Percentiles rank a stretch among this genome's conserved stretches.
These are phyloP conservation scores for Heterobasidion annosum DNA, from an alignment of 1,284 basidiomycete genomes.

Conservation along the genomic window DNA sequence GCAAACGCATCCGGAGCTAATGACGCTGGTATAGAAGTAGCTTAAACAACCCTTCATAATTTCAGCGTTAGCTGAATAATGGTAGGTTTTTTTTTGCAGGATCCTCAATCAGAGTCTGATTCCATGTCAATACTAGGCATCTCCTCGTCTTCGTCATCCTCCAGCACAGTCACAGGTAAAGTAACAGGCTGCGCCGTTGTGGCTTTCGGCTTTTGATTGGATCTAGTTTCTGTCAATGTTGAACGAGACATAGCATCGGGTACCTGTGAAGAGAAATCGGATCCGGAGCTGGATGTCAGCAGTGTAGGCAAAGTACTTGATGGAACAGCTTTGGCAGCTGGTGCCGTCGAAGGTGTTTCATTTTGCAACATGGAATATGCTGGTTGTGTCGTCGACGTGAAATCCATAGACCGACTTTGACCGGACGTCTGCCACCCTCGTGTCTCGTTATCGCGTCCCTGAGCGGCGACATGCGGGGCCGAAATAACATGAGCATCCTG, in stretches of 20 bases:
- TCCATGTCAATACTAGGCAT: constrained; percentile 44
- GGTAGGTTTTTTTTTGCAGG: neutral
- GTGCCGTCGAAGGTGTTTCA: no score
- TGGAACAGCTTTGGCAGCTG: no score
- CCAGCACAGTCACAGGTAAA: constrained; percentile 5
- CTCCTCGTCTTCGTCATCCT: constrained; percentile 40
- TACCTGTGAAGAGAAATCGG: no score
- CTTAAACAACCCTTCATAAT: neutral
- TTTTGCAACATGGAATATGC: no score
- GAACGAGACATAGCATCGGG: no score
- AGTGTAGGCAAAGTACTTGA: no score
- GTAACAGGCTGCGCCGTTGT: neutral
- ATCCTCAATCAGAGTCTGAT: constrained; percentile 32
- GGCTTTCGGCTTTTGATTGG: neutral
- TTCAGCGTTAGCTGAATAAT: neutral
- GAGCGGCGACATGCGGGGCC: constrained; percentile 3
- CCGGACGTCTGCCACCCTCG: no score
- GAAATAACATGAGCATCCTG: neutral
- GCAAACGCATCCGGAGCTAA: constrained; percentile 17
- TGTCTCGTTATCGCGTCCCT: neutral
- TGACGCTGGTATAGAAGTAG: neutral
- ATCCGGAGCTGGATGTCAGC: no score
- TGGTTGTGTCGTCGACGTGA: no score
- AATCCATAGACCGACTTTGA: no score
- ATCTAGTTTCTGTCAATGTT: neutral